Evolutionary conservation across 1,284 basidiomycete genomes (phyloP), one percentile per base, ranked within the genome.

Genomic region (Microbotryum intermedium): DNA sequence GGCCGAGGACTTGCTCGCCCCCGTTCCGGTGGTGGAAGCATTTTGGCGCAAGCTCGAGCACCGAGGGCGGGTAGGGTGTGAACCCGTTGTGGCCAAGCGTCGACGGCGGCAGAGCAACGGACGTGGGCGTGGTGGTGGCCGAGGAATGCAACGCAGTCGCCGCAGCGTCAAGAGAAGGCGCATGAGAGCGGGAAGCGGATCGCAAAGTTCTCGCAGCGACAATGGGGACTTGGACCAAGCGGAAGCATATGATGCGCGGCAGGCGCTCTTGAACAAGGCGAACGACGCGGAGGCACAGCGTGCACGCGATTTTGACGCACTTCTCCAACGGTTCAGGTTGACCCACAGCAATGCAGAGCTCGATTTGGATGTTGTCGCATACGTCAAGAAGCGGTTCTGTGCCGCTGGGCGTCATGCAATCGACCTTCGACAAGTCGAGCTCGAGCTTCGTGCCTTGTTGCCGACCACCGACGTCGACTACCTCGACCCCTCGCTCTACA

Each of bases 301-400:
- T 65, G 83, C 86, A 71, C 74, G 74, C 26, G 82, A 82, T 58
- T 90, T 86, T 86, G 79, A 80, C 6, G 74, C 72, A 7, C 73
- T 88, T 56, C 72, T 89, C 7, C 66, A 70, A 46, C 77, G 75
- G 11, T 73, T 84, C 47, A 80, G 84, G 73, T 79, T 83, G 10
- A 78, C 74, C 16, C 60, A 62, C 53, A 42, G 29, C 10, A 25
- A 59, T 5, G 55, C 57, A 3, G 25, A 13, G 5, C 57, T 63
- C 52, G 51, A 60, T 39, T 13, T 10, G 20, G 21, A 10, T 4
- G 49, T 59, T 50, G 42, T 63, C 57, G 57, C 55, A 18, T 63
- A 57, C 57, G 55, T 66, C 30, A 50, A 59, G 34, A 39, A 45
- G 45, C 54, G 59, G 9, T 66, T 66, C 59, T 21, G 58, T 49